These are phyloP conservation scores for Suhomyces sp. DNA, from an alignment of 805 yeast genomes.

Conservation along the genomic window DNA sequence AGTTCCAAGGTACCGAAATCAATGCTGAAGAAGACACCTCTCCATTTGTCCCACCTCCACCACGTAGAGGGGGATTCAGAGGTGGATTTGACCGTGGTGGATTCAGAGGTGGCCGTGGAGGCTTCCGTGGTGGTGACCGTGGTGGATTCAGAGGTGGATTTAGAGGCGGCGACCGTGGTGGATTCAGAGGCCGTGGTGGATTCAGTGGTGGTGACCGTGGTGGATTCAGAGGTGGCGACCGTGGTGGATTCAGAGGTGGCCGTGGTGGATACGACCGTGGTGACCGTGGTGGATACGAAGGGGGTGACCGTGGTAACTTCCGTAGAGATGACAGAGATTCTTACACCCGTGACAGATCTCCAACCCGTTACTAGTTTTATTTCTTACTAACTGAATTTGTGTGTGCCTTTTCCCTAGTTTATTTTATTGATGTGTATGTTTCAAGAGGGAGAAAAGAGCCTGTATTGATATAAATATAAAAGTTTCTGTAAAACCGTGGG, in stretches of 20 bases:
- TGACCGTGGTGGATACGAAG: conserved; percentile 38
- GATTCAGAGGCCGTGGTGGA: conserved; percentile 35
- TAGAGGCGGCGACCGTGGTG: conserved; percentile 38
- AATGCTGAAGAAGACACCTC: conserved; percentile 76
- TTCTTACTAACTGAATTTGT: background rate
- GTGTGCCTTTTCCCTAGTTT: background rate
- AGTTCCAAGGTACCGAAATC: conserved; percentile 66
- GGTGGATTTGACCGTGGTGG: conserved; percentile 40
- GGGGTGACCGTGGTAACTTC: conserved; percentile 30
- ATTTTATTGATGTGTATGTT: conserved; percentile 5
- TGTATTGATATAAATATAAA: conserved; percentile 7
- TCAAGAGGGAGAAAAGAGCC: conserved; percentile 4
- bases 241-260: conserved; percentile 42
- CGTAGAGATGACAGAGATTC: conserved; percentile 51
- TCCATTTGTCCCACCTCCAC: conserved; percentile 53
- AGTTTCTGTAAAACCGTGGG: conserved; percentile 1
- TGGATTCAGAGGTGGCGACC: conserved; percentile 28
- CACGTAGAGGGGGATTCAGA: conserved; percentile 40
- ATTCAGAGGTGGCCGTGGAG: conserved; percentile 47
- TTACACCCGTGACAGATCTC: conserved; percentile 58
- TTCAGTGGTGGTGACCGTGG: conserved; percentile 36
- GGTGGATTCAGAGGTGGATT: conserved; percentile 37
- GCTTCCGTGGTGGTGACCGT: conserved; percentile 29
- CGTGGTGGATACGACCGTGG: conserved; percentile 22
- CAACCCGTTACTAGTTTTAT: conserved; percentile 57